A percentile compares a stretch with the other conserved stretches of the same genome.
Conservation (phyloP, 2,329 filamentous ascomycete species). For the Blastomyces percursus region DNA sequence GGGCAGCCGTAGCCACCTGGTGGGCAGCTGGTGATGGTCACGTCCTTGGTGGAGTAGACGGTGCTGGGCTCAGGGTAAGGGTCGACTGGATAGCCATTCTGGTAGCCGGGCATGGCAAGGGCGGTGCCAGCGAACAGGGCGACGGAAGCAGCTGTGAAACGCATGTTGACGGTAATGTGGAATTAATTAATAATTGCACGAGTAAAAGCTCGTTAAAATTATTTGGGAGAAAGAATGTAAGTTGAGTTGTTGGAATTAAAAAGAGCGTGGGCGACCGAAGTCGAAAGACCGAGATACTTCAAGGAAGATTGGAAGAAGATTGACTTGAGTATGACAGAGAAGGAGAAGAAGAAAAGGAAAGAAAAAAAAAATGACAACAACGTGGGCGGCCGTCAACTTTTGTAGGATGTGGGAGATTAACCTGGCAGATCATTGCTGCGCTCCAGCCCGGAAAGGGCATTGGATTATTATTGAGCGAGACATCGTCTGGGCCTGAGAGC, state of each 20-base stretch:
- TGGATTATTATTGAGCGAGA: not conserved
- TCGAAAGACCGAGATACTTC: constrained; percentile 28
- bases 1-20: constrained; percentile 52
- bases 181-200: constrained; percentile 7
- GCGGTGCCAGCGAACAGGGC: constrained; percentile 34
- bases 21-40: constrained; percentile 53
- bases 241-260: constrained; percentile 26
- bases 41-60: constrained; percentile 48
- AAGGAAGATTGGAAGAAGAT: constrained; percentile 22
- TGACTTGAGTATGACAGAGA: constrained; percentile 18
- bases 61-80: constrained; percentile 22
- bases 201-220: constrained; percentile 22
- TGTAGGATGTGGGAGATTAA: constrained; percentile 17
- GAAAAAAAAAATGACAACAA: constrained; percentile 15
- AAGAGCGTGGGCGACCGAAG: constrained; percentile 37
- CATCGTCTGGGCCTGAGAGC: not conserved
- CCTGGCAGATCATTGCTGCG: constrained; percentile 11
- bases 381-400: constrained; percentile 11
- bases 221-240: constrained; percentile 22
- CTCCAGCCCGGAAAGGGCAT: not conserved
- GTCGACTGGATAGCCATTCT: not conserved
- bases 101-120: constrained; percentile 26
- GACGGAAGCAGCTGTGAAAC: constrained; percentile 33
- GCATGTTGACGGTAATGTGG: constrained; percentile 28
- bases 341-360: constrained; percentile 19